Evolutionary conservation across 148 eudicot species (phyloP).

Genomic region (Salicornia ramosissima): DNA sequence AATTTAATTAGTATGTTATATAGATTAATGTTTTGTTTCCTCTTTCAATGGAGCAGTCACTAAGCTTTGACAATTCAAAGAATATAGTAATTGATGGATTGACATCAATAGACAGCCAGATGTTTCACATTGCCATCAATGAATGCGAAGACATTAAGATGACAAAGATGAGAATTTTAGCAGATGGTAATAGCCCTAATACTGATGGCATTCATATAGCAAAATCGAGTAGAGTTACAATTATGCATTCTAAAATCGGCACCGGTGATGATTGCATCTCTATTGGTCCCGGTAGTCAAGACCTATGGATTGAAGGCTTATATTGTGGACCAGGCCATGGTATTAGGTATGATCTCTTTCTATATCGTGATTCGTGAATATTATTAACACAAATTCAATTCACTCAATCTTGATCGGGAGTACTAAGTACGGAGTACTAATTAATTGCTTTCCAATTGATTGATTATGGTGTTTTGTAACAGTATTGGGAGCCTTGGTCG

Average conservation of each 20-base stretch:
- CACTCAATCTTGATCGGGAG: no score
- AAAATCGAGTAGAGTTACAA: constrained; percentile 18
- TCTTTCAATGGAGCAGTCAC: constrained; percentile 28
- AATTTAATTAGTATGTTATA: no score
- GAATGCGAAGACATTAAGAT: constrained; percentile 32
- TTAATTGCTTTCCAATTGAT: no score
- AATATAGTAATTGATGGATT: constrained; percentile 39
- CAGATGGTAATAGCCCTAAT: constrained; percentile 44
- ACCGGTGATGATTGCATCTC: constrained; percentile 72
- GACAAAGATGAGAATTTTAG: constrained; percentile 22
- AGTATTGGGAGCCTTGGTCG: constrained; percentile 58
- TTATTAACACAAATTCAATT: no score
- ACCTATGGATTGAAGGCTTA: constrained; percentile 37
- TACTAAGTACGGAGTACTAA: no score
- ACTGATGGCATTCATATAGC: constrained; percentile 55
- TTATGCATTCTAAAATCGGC: constrained; percentile 23
- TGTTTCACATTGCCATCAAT: constrained; percentile 38
- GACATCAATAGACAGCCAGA: constrained; percentile 41
- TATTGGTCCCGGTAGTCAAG: constrained; percentile 32
- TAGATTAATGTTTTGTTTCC: no score
- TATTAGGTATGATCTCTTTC: constrained; percentile 33
- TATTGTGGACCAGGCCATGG: constrained; percentile 68
- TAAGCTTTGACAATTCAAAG: constrained; percentile 32
- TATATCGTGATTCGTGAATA: no score
- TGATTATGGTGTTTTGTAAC: not conserved